phyloP scores from a whole-genome alignment of 192 early-diverging fungal species.

The Umbelopsis sp. region DNA sequence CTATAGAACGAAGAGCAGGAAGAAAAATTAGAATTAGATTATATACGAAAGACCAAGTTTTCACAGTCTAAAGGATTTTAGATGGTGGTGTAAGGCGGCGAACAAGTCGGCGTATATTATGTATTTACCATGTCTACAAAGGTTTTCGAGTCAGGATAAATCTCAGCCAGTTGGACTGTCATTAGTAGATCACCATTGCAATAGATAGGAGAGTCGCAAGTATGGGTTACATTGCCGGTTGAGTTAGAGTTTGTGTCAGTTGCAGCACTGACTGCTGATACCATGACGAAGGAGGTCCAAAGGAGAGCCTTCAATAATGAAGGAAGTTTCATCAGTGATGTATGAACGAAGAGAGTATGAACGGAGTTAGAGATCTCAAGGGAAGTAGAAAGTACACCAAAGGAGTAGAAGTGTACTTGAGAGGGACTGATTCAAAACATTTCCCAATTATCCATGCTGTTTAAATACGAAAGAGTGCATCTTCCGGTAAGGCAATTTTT shows the following conservation, averaged over 20 bases:
- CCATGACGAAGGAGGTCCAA: not conserved
- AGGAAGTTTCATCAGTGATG: not conserved
- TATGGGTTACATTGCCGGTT: not conserved
- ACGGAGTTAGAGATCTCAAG: not conserved
- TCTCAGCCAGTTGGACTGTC: slow-evolving; percentile 59
- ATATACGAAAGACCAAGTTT: too few species aligned
- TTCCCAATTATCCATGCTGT: not conserved
- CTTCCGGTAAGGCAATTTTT: not conserved
- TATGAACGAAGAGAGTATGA: not conserved
- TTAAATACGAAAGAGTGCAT: not conserved
- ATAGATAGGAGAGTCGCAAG: slow-evolving; percentile 68
- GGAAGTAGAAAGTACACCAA: not conserved
- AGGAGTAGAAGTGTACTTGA: not conserved
- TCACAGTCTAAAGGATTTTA: too few species aligned
- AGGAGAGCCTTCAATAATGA: not conserved
- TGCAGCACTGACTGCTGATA: not conserved
- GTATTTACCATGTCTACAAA: slow-evolving; percentile 62
- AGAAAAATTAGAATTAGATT: too few species aligned
- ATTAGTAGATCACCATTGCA: slow-evolving; percentile 65
- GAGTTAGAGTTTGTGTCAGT: not conserved
- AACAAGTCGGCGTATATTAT: too few species aligned
- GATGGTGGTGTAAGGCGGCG: too few species aligned
- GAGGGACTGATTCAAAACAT: not conserved
- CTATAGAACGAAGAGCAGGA: slow-evolving; percentile 22
- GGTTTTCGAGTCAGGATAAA: slow-evolving; percentile 71